Base-by-base conservation (phyloP, 129 eudicot species). In the Silybum marianum region DNA sequence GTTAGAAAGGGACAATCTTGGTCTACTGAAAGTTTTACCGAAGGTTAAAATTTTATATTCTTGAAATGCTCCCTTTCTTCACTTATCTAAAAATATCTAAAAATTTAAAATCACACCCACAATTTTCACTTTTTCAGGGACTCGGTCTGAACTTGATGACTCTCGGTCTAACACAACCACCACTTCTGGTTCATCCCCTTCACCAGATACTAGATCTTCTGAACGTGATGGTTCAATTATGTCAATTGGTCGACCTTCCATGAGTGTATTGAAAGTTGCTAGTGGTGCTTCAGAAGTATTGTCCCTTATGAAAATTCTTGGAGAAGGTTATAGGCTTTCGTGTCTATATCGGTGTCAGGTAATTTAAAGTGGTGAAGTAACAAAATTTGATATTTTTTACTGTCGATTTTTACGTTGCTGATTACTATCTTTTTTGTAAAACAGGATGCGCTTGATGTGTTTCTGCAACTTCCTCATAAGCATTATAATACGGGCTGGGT, bases 401-500 rank as follows among this genome's bases (percentile, higher is more conserved):
- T 58, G 75, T 48, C 69, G 32, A 62, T 62, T 14, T 62, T 14
- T 46, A 69, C 63, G 21, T 78, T 40, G 58, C 78, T 62, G 81
- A 54, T 76, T 66, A 70, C 5, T 39, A n/a, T 25, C n/a, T 60
- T 74, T 44, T 44, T 73, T 79, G 77, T 87, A 14, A 69, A 62
- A 72, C 90, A 96, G 99, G 99, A 93, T 62, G 99, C 99, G 22
- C 89, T 96, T 84, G 92, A 88, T 85, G 84, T 88, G 73, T 96
- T 87, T 85, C 82, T 85, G 18, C 93, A 93, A 85, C 98, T 96
- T 71, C 97, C 99, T 1, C 88, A 85, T 68, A 96, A 90, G 76
- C 99, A 96, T 75, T 96, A 96, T 75, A 90, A 91, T 77, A 93
- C 99, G 14, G 93, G 92, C 69, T 96, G 99, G 99, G 99, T 96